Evolutionary conservation across 306 rosid genomes (phyloP), one percentile per base, ranked within the genome.

Genomic region (Astragalus membranaceus): DNA sequence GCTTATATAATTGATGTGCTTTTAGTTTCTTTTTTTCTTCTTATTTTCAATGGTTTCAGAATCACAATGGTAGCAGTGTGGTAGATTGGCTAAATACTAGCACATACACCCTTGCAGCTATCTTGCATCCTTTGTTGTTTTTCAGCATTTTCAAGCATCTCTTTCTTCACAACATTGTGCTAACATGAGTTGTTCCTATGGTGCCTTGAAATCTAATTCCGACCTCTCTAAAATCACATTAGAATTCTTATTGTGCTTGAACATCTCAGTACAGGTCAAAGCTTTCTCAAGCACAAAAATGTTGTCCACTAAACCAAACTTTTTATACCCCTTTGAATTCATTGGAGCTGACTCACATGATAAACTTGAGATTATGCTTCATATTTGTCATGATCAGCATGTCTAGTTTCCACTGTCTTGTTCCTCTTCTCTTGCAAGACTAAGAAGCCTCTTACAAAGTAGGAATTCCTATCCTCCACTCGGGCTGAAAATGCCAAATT

Each of bases 251-350:
- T 83, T 91, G 55, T 79, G 85, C 86, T 81, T 41, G 55, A 87
- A 85, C 89, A 81, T 57, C 14, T 15, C 81, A 84, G 7, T 82
- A 79, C 73, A 90, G 66, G 76, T 79, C 88, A 72, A 86, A 88
- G 78, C 88, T 88, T 73, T 73, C 59, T 57, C 26, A 17, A 58
- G 80, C 91, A n/a, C 72, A 74, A 4, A 74, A 0, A 88, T 85
- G 55, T 81, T 83, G 76, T 87, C 83, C 57, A 84, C 88, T 75
- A 84, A 82, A 64, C 78, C 70, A 58, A 87, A 29, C 72, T 73
- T n/a, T 55, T 79, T 83, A 15, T 81, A 76, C 47, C 85, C 92
- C 53, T 82, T 80, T 0, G 89, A 87, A 32, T 86, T 86, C 33
- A 85, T 88, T 20, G 89, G 91, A 9, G n/a, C n/a, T n/a, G 85